Evolutionary conservation across 805 yeast genomes (phyloP).

Genomic region (Wickerhamiella azyma): DNA sequence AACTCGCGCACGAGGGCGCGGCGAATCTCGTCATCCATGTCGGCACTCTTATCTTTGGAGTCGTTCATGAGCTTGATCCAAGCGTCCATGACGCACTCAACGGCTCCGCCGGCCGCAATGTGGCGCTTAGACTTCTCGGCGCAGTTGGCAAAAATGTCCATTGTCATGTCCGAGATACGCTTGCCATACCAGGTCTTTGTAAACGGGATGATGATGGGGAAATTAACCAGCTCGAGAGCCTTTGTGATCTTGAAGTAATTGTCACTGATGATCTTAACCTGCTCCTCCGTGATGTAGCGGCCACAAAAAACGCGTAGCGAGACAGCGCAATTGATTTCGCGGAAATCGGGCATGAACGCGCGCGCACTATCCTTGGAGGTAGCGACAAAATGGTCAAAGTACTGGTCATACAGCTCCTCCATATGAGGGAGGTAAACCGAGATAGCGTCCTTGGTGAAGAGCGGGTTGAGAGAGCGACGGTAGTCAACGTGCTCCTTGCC

Average conservation of each 20-base stretch:
- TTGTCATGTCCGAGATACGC: slow-evolving; percentile 81
- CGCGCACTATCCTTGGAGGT: slow-evolving; percentile 48
- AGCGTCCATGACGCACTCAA: slow-evolving; percentile 86
- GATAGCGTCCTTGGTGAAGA: slow-evolving; percentile 75
- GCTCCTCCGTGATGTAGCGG: slow-evolving; percentile 82
- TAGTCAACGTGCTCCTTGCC: slow-evolving; percentile 93
- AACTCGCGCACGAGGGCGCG: slow-evolving; percentile 65
- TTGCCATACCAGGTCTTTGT: slow-evolving; percentile 98
- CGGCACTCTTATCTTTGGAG: slow-evolving; percentile 34
- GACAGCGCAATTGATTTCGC: slow-evolving; percentile 92
- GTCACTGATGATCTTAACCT: slow-evolving; percentile 77
- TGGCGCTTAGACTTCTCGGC: slow-evolving; percentile 77
- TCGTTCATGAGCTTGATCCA: slow-evolving; percentile 83
- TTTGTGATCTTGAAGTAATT: slow-evolving; percentile 87
- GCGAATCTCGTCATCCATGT: slow-evolving; percentile 38
- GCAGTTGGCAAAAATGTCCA: slow-evolving; percentile 80
- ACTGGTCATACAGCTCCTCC: slow-evolving; percentile 73
- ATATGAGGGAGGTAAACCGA: slow-evolving; percentile 71
- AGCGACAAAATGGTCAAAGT: slow-evolving; percentile 52
- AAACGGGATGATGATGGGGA: slow-evolving; percentile 91
- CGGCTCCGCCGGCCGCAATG: slow-evolving; percentile 62
- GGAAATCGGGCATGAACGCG: slow-evolving; percentile 80
- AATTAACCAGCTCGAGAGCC: slow-evolving; percentile 92
- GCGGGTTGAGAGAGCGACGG: slow-evolving; percentile 77
- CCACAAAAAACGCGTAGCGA: slow-evolving; percentile 94